Conservation (phyloP, 805 yeast genomes). For the Ogataea saltuana region DNA sequence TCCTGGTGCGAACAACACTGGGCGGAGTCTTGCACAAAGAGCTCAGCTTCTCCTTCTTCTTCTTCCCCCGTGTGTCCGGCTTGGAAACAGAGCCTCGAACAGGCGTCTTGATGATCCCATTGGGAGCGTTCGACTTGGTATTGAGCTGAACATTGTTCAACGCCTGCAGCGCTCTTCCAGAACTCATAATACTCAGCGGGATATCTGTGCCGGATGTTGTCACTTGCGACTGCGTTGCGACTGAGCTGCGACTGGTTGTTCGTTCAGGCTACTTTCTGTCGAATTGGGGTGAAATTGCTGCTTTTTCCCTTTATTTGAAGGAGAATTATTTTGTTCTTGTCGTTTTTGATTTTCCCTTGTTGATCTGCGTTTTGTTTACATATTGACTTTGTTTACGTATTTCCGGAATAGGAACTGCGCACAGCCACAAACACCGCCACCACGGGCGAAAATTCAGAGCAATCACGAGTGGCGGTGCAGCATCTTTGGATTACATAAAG, state of each 20-base stretch:
- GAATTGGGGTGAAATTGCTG: no score
- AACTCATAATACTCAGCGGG: slow-evolving; percentile 34
- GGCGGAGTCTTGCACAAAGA: slow-evolving; percentile 97
- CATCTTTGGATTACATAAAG: no score
- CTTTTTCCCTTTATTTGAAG: no score
- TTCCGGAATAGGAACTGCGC: slow-evolving; percentile 15
- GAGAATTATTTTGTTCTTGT: no score
- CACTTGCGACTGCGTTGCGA: no score
- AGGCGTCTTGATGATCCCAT: slow-evolving; percentile 39
- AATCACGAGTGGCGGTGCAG: background rate
- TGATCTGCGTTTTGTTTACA: slow-evolving; percentile 18
- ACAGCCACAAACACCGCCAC: slow-evolving; percentile 8
- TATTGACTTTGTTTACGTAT: slow-evolving; percentile 16
- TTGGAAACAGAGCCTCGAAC: slow-evolving; percentile 39
- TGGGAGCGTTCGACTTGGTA: slow-evolving; percentile 38
- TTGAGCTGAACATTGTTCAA: slow-evolving; percentile 54
- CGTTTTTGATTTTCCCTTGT: slow-evolving; percentile 14
- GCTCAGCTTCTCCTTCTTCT: slow-evolving; percentile 85
- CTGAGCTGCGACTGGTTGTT: no score
- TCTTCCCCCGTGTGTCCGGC: slow-evolving; percentile 42
- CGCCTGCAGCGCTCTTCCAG: slow-evolving; percentile 51
- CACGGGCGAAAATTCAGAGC: background rate
- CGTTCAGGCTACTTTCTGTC: no score
- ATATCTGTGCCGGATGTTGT: no score
- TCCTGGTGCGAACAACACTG: slow-evolving; percentile 80